These are phyloP conservation scores for Candida coquimbonensis DNA, from an alignment of 805 yeast genomes.

Conservation along the genomic window DNA sequence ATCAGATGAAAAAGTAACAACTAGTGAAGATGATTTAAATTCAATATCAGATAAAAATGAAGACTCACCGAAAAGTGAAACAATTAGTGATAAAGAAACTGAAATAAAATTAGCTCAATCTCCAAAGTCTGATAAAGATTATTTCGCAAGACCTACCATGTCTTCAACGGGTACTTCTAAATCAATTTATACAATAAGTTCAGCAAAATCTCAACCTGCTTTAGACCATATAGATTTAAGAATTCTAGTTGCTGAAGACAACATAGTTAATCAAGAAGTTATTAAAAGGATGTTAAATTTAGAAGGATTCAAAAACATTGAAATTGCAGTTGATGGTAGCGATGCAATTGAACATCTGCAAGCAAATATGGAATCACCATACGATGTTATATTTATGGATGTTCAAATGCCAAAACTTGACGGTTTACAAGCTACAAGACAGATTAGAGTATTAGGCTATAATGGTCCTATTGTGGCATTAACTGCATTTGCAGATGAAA, in stretches of 20 bases:
- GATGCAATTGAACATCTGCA: conserved; percentile 74
- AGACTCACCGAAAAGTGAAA: background rate
- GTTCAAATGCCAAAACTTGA: conserved; percentile 95
- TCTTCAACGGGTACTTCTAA: conserved; percentile 36
- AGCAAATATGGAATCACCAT: conserved; percentile 23
- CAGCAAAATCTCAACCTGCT: conserved; percentile 11
- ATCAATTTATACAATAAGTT: conserved; percentile 10
- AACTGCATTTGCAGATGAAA: conserved; percentile 92
- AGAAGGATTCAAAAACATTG: conserved; percentile 69
- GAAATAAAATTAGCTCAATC: background rate
- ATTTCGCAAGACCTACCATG: conserved; percentile 26
- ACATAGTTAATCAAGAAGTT: conserved; percentile 89
- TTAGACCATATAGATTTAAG: conserved; percentile 24
- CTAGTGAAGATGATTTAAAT: background rate
- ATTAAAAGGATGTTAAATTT: conserved; percentile 79
- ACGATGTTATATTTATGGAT: conserved; percentile 87
- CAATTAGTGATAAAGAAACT: background rate
- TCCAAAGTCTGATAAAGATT: conserved; percentile 1
- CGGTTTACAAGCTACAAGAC: conserved; percentile 77
- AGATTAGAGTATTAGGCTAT: conserved; percentile 60
- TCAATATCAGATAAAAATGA: background rate
- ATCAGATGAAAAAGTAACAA: background rate
- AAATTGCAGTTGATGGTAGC: conserved; percentile 83
- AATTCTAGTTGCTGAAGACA: conserved; percentile 90
- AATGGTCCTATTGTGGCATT: conserved; percentile 81